These are phyloP conservation scores for Rubroshorea leprosula DNA, from an alignment of 345 rosid genomes.

Conservation along the genomic window DNA sequence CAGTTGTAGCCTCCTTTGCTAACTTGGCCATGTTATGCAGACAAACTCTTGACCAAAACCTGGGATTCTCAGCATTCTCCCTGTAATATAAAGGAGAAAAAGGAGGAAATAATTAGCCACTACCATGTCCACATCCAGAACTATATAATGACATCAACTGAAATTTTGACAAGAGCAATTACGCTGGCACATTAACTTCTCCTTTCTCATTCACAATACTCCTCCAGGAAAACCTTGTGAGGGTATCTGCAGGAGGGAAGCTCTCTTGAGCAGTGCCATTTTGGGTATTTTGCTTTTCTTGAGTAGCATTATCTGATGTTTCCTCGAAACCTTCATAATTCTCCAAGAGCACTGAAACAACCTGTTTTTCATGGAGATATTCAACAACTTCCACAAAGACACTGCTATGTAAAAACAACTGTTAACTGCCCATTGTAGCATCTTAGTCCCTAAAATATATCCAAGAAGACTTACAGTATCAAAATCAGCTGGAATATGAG, in stretches of 20 bases:
- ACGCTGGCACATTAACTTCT: conserved; percentile 46
- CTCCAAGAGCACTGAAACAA: conserved; percentile 65
- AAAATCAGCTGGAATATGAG: conserved; percentile 61
- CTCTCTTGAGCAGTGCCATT: conserved; percentile 23
- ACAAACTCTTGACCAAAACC: conserved; percentile 69
- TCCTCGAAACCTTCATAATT: conserved; percentile 38
- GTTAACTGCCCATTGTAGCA: too few relatives aligned
- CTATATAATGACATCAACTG: not conserved
- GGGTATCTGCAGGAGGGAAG: conserved; percentile 27
- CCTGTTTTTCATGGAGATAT: conserved; percentile 30
- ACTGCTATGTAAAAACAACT: not conserved
- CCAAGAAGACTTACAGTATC: conserved; percentile 47
- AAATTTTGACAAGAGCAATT: conserved; percentile 26
- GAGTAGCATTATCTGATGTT: conserved; percentile 14
- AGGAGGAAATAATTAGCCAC: conserved; percentile 5
- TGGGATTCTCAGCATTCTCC: conserved; percentile 49
- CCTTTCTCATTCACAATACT: conserved; percentile 58
- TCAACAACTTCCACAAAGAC: not conserved
- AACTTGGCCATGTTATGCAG: conserved; percentile 53
- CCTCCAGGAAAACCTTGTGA: conserved; percentile 50
- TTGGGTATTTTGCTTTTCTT: conserved; percentile 26
- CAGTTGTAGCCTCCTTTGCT: conserved; percentile 69
- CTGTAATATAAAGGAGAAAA: conserved; percentile 20
- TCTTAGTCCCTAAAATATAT: not conserved
- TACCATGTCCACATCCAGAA: conserved; percentile 3